Conservation (phyloP, 2,329 filamentous ascomycete genomes). For the Ophiostoma himal-ulmi region DNA sequence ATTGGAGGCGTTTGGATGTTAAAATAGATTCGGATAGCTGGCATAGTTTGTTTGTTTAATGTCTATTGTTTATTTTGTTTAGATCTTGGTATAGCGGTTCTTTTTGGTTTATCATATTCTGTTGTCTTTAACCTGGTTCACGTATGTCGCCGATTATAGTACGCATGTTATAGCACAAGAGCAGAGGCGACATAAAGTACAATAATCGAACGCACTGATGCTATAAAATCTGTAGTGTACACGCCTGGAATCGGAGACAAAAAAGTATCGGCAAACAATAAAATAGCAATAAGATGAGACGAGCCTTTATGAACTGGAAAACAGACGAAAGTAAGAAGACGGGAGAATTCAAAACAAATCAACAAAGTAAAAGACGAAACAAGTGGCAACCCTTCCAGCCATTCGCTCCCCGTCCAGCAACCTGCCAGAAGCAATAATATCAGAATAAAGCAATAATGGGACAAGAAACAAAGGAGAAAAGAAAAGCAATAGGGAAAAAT, state of each 20-base stretch:
- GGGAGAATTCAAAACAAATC: background rate
- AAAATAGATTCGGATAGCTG: background rate
- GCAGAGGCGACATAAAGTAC: background rate
- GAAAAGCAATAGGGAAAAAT: background rate
- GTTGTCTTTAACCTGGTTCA: too few species aligned
- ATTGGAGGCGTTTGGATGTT: slow-evolving; percentile 9
- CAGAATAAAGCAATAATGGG: background rate
- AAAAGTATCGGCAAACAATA: background rate
- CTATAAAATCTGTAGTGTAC: slow-evolving; percentile 9
- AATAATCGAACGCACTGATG: background rate
- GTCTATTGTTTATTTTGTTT: background rate
- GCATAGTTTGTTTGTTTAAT: background rate
- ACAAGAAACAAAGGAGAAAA: background rate
- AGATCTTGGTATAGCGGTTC: background rate
- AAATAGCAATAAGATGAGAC: background rate
- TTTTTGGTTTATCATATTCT: background rate
- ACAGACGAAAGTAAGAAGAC: background rate
- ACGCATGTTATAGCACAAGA: background rate
- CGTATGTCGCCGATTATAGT: too few species aligned
- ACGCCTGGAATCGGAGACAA: background rate
- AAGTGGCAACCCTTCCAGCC: background rate
- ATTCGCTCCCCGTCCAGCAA: background rate
- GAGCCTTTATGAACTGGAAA: background rate
- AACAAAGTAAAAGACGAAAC: background rate
- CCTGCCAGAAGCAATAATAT: background rate